These are phyloP conservation scores for Ordospora colligata DNA, from an alignment of 371 early-diverging fungal genomes.

Conservation along the genomic window DNA sequence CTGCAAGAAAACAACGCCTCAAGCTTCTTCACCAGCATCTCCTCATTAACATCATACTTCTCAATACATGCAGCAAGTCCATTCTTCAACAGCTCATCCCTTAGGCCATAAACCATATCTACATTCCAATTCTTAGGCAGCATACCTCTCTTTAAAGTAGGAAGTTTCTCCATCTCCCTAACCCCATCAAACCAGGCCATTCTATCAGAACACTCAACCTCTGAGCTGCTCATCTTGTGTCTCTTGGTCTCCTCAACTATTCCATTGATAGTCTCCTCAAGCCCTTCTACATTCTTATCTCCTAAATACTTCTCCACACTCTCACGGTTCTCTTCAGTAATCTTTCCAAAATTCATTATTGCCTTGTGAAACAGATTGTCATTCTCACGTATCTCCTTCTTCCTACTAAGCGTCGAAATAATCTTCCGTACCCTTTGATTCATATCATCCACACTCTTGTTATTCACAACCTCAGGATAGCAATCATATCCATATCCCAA, in stretches of 20 bases:
- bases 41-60: slow-evolving; percentile 49
- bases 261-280: slow-evolving; percentile 52
- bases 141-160: slow-evolving; percentile 32
- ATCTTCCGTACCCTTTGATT: slow-evolving; percentile 60
- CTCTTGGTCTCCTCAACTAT: slow-evolving; percentile 47
- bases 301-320: slow-evolving; percentile 38
- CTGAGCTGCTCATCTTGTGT: slow-evolving; percentile 39
- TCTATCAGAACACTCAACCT: slow-evolving; percentile 53
- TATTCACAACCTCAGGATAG: slow-evolving; percentile 43
- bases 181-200: slow-evolving; percentile 52
- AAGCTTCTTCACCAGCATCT: slow-evolving; percentile 47
- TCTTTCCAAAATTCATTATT: slow-evolving; percentile 56
- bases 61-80: slow-evolving; percentile 48
- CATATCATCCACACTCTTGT: slow-evolving; percentile 55
- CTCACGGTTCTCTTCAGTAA: slow-evolving; percentile 51
- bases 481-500: slow-evolving; percentile 58
- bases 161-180: slow-evolving; percentile 18
- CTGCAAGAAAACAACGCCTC: slow-evolving; percentile 40
- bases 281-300: slow-evolving; percentile 43
- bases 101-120: slow-evolving; percentile 48
- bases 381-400: slow-evolving; percentile 51
- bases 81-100: slow-evolving; percentile 36
- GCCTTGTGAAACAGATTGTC: slow-evolving; percentile 51
- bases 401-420: slow-evolving; percentile 49
- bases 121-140: slow-evolving; percentile 56